Conservation (phyloP, 1,284 basidiomycete genomes). For the Moniliella sp. region DNA sequence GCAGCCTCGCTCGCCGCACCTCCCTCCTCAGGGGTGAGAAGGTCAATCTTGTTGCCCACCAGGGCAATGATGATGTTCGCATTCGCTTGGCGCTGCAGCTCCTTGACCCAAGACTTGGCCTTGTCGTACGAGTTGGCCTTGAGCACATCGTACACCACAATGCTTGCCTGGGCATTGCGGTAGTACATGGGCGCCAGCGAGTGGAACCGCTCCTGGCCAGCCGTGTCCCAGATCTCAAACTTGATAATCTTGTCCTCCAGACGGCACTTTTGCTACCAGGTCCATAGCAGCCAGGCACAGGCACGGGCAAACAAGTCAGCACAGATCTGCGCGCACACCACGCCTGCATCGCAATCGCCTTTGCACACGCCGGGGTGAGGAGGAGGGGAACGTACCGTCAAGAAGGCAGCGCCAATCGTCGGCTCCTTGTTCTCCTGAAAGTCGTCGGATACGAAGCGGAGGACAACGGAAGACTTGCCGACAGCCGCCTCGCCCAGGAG, state of each 20-base stretch:
- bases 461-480: slow-evolving; percentile 95
- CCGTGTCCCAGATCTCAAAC: slow-evolving; percentile 90
- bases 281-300: neutral
- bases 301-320: slow-evolving; percentile 41
- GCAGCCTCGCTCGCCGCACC: slow-evolving; percentile 48
- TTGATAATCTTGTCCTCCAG: slow-evolving; percentile 49
- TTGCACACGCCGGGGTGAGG: neutral
- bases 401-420: slow-evolving; percentile 83
- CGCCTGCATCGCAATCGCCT: neutral
- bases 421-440: slow-evolving; percentile 93
- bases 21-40: slow-evolving; percentile 58
- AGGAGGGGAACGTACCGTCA: slow-evolving; percentile 12
- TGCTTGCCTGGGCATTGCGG: slow-evolving; percentile 88
- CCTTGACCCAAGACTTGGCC: slow-evolving; percentile 98
- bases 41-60: slow-evolving; percentile 45
- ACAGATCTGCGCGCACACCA: slow-evolving; percentile 40
- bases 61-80: slow-evolving; percentile 78
- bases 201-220: slow-evolving; percentile 82
- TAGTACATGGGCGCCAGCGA: slow-evolving; percentile 93
- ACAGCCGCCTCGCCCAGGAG: slow-evolving; percentile 57
- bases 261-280: slow-evolving; percentile 42
- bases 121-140: slow-evolving; percentile 66
- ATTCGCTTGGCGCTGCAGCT: slow-evolving; percentile 92
- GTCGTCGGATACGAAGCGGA: slow-evolving; percentile 85
- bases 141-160: slow-evolving; percentile 47